Evolutionary conservation across 2,329 filamentous ascomycete species (phyloP).

Genomic region (Penicillium sp.): DNA sequence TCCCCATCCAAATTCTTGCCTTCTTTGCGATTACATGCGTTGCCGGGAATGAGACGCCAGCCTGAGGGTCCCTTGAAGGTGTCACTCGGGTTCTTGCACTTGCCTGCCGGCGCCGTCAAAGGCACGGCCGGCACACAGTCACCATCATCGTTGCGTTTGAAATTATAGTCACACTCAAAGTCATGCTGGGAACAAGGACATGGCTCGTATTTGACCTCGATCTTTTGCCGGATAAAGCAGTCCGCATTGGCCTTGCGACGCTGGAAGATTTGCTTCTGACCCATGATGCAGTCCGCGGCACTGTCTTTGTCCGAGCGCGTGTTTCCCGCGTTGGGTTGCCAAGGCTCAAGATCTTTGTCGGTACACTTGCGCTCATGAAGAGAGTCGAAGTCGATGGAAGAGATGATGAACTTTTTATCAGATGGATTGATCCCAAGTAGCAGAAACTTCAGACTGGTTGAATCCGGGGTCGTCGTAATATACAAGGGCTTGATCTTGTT

Average conservation of each 20-base stretch:
- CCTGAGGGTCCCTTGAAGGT: constrained; percentile 82
- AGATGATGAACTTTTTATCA: constrained; percentile 52
- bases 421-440: constrained; percentile 59
- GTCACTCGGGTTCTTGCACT: constrained; percentile 65
- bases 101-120: constrained; percentile 61
- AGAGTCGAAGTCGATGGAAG: constrained; percentile 76
- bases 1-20: constrained; percentile 63
- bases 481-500: constrained; percentile 64
- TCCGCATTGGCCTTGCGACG: constrained; percentile 81
- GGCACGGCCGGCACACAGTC: constrained; percentile 62
- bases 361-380: constrained; percentile 75
- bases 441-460: constrained; percentile 85
- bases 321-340: constrained; percentile 73
- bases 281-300: constrained; percentile 86
- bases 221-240: constrained; percentile 82
- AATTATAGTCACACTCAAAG: constrained; percentile 97
- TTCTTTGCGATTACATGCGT: constrained; percentile 59
- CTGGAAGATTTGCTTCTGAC: constrained; percentile 80
- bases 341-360: constrained; percentile 68
- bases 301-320: constrained; percentile 50
- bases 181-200: constrained; percentile 80
- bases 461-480: constrained; percentile 85
- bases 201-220: constrained; percentile 67
- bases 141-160: constrained; percentile 60
- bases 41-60: constrained; percentile 84